These are phyloP conservation scores for Thelephora ganbajun DNA, from an alignment of 768 basidiomycete genomes.

Conservation along the genomic window DNA sequence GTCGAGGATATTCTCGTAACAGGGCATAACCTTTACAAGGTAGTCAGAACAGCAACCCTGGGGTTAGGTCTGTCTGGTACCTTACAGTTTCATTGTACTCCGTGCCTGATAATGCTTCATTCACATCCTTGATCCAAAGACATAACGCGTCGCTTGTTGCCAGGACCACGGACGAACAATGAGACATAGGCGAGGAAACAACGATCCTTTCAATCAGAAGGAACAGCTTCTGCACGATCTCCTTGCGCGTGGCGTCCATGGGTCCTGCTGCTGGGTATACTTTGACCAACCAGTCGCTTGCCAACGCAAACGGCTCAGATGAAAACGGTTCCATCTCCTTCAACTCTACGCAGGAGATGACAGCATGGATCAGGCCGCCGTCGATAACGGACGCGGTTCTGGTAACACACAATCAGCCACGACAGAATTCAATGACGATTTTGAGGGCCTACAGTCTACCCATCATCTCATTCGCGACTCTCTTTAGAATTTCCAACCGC, in stretches of 20 bases:
- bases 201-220: too few species aligned
- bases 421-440: too few species aligned
- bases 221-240: too few species aligned
- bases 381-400: too few species aligned
- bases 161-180: conserved; percentile 10
- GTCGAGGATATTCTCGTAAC: conserved; percentile 33
- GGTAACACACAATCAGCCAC: too few species aligned
- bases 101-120: conserved; percentile 22
- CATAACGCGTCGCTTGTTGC: conserved; percentile 25
- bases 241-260: too few species aligned
- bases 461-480: too few species aligned
- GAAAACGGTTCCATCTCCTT: background rate
- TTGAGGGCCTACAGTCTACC: too few species aligned
- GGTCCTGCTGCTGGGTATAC: background rate
- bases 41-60: background rate
- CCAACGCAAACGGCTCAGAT: background rate
- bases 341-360: background rate
- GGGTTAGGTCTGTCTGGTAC: background rate
- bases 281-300: background rate
- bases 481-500: too few species aligned
- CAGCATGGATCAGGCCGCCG: too few species aligned
- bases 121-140: conserved; percentile 40
- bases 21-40: conserved; percentile 6
- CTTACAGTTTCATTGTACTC: conserved; percentile 38
- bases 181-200: too few species aligned